Conservation (phyloP, 768 basidiomycete species). For the Coprinellus aureogranulatus region DNA sequence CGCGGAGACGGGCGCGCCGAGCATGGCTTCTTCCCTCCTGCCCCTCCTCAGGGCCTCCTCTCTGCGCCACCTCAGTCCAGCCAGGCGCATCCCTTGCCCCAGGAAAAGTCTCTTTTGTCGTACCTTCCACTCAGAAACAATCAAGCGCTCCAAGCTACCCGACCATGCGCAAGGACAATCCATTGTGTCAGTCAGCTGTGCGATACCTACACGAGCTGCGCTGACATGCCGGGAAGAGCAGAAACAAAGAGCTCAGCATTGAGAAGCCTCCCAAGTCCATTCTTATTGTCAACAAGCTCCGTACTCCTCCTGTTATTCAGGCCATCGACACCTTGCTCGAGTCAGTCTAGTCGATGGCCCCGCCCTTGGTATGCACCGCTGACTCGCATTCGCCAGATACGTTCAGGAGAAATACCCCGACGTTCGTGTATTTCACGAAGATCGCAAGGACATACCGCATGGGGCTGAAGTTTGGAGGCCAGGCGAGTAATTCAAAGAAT, state of each 20-base stretch:
- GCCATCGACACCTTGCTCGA: constrained; percentile 73
- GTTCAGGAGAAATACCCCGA: constrained; percentile 56
- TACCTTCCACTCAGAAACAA: neutral
- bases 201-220: no score
- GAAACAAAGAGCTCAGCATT: neutral
- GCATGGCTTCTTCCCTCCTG: constrained; percentile 4
- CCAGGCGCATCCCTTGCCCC: neutral
- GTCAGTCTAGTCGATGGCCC: constrained; percentile 36
- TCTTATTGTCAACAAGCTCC: constrained; percentile 77
- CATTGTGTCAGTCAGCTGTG: constrained; percentile 6
- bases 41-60: constrained; percentile 1
- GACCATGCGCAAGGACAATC: neutral
- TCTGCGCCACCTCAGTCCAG: neutral
- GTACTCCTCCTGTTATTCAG: constrained; percentile 72
- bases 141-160: neutral
- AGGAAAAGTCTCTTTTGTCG: neutral
- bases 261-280: constrained; percentile 53
- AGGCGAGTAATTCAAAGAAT: no score
- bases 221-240: neutral
- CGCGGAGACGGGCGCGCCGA: neutral
- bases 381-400: constrained; percentile 40
- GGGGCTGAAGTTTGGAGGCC: constrained; percentile 66
- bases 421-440: constrained; percentile 65
- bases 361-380: neutral
- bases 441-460: constrained; percentile 61